Base-by-base conservation (phyloP, 1,284 basidiomycete species). In the Rhodofomes roseus region DNA sequence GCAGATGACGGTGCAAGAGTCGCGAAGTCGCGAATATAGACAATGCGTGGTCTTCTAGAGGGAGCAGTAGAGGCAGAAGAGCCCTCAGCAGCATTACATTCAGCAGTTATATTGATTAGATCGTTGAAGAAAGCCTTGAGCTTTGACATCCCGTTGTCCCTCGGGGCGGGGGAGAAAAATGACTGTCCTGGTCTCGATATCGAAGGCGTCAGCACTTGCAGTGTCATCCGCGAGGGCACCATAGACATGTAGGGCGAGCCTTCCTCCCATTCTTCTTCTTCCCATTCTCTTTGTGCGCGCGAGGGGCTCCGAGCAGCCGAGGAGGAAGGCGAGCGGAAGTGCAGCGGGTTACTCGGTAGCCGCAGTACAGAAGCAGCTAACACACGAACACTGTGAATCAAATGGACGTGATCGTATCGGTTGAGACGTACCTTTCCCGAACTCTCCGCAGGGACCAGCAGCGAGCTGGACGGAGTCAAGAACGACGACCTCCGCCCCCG, bases 21-120 rank as follows among this genome's bases (percentile, higher is more conserved):
- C 5, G 85, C 80, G 63, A 90, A 91, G 68, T 94, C 90, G 58
- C 92, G 88, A 56, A 96, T 79, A 65, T 94, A 92, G 54, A 96
- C 81, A 9, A 96, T 81, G n/a, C 93, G 86, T 11, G 90, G 87
- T 59, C 79, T 76, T 56, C 65, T 51, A 51, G 71, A 60, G 39
- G 68, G 60, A 41, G 61, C 58, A 40, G 59, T 51, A 50, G 61
- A 59, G 9, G 68, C 61, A 8, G 60, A 68, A 54, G 36, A 70
- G 55, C 51, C 57, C 4, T 70, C 68, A 9, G 70, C 67, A 18
- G 60, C 41, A 36, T 63, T 65, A n/a, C 61, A 46, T 5, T 62
- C 43, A 58, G 77, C 74, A n/a, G 77, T 74, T 16, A 85, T 72
- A 64, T 92, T 92, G 60, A 93, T 76, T 37, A 93, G 75, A 6